Conservation (phyloP, 805 yeast species). For the Candida michaelii region DNA sequence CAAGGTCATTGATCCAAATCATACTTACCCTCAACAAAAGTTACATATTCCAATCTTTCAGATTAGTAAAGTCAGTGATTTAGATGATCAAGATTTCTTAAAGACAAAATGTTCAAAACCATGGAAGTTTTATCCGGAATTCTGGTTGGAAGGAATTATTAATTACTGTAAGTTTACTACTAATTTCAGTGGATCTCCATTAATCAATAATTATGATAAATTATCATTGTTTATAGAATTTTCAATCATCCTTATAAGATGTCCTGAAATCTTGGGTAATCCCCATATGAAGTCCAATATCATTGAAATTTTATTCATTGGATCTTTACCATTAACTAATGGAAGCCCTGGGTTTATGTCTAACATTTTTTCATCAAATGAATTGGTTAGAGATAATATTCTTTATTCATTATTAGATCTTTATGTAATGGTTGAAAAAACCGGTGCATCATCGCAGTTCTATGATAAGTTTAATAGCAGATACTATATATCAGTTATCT, state of each 20-base stretch:
- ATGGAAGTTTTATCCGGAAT: conserved; percentile 85
- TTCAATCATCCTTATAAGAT: conserved; percentile 71
- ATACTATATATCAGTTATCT: conserved; percentile 77
- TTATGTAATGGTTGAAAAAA: conserved; percentile 92
- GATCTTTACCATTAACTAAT: conserved; percentile 55
- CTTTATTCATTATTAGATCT: conserved; percentile 84
- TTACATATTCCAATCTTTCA: conserved; percentile 56
- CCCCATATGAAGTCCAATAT: conserved; percentile 90
- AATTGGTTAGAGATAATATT: conserved; percentile 61
- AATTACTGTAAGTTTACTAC: conserved; percentile 66
- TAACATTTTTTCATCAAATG: conserved; percentile 61
- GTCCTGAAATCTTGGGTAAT: conserved; percentile 82
- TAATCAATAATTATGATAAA: conserved; percentile 52
- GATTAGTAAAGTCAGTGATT: conserved; percentile 60
- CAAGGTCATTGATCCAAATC: conserved; percentile 70
- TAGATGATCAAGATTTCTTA: conserved; percentile 72
- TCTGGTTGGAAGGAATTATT: conserved; percentile 76
- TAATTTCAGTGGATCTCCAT: conserved; percentile 54
- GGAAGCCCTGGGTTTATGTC: conserved; percentile 76
- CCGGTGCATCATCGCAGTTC: conserved; percentile 93
- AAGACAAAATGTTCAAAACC: conserved; percentile 68
- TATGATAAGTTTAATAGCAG: conserved; percentile 94
- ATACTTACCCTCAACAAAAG: conserved; percentile 54
- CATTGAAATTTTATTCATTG: conserved; percentile 76
- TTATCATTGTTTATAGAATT: conserved; percentile 64